Evolutionary conservation across 441 rosid genomes (phyloP).

Genomic region (Metrosideros polymorpha): DNA sequence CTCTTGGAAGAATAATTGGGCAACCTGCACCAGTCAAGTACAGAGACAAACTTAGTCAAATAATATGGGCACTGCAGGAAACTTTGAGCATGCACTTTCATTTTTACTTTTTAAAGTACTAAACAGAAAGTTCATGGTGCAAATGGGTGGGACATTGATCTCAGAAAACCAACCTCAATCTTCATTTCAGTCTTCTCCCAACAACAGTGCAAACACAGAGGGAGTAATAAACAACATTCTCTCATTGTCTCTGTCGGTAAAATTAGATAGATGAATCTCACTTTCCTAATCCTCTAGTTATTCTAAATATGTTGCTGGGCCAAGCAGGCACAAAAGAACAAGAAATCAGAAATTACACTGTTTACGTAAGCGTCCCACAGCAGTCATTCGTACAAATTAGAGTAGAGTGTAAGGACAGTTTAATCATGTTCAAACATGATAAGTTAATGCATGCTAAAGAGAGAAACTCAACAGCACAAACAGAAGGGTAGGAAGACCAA

Average conservation of each 20-base stretch:
- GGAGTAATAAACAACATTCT: not conserved
- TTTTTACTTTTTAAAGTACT: not conserved
- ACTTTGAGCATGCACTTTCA: not conserved
- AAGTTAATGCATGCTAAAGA: not conserved
- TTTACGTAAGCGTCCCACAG: not conserved
- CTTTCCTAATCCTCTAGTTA: not conserved
- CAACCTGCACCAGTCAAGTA: slow-evolving; percentile 44
- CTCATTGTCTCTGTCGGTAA: not conserved
- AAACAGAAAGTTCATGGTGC: not conserved
- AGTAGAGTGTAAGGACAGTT: not conserved
- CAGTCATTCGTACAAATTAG: not conserved
- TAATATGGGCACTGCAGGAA: not conserved
- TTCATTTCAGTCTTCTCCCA: not conserved
- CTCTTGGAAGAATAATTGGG: slow-evolving; percentile 80
- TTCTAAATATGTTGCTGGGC: not conserved
- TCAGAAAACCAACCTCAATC: not conserved
- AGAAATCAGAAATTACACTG: not conserved
- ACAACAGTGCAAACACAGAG: not conserved
- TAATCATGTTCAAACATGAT: not conserved
- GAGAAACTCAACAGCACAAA: not conserved
- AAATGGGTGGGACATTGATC: not conserved
- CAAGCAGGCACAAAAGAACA: not conserved
- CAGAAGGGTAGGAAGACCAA: not conserved
- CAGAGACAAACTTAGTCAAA: not conserved
- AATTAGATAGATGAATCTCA: not conserved